Evolutionary conservation across 2,329 filamentous ascomycete species (phyloP).

Genomic region (Trichoderma lentiforme): DNA sequence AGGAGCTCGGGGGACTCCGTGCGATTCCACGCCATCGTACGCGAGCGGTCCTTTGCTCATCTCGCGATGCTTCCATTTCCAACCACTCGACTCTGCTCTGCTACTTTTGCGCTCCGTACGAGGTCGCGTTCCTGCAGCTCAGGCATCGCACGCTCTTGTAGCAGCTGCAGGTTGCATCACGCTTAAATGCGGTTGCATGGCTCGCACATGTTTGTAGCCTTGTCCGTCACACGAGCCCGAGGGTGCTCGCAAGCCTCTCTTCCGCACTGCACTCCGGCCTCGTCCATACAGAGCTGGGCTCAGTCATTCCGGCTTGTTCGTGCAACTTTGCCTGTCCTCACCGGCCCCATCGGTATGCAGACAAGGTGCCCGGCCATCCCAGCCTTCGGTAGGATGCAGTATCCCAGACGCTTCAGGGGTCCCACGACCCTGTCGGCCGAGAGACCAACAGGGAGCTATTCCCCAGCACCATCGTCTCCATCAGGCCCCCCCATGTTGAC

Average conservation of each 20-base stretch:
- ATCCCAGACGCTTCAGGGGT: slow-evolving; percentile 5
- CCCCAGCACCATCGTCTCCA: slow-evolving; percentile 16
- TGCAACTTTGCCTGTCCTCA: background rate
- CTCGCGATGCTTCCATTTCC: background rate
- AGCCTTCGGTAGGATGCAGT: slow-evolving; percentile 10
- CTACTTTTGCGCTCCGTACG: background rate
- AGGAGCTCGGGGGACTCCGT: slow-evolving; percentile 7
- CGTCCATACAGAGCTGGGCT: background rate
- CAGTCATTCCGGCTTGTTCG: background rate
- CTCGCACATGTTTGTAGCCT: background rate
- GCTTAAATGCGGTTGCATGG: background rate
- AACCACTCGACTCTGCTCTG: background rate
- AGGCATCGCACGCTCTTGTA: background rate
- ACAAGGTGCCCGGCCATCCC: slow-evolving; percentile 4
- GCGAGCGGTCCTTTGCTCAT: slow-evolving; percentile 15
- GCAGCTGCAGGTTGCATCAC: slow-evolving; percentile 12
- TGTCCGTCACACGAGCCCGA: background rate
- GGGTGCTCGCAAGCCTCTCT: background rate
- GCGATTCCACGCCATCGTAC: background rate
- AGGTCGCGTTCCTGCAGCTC: slow-evolving; percentile 8
- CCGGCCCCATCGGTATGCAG: slow-evolving; percentile 11
- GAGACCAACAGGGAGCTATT: slow-evolving; percentile 15
- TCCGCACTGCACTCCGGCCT: background rate
- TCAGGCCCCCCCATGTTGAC: slow-evolving; percentile 3
- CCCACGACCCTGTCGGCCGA: background rate